Evolutionary conservation across 257 asterid species (phyloP), one percentile per base, ranked within the genome.

Genomic region (Nicotiana noctiflora): DNA sequence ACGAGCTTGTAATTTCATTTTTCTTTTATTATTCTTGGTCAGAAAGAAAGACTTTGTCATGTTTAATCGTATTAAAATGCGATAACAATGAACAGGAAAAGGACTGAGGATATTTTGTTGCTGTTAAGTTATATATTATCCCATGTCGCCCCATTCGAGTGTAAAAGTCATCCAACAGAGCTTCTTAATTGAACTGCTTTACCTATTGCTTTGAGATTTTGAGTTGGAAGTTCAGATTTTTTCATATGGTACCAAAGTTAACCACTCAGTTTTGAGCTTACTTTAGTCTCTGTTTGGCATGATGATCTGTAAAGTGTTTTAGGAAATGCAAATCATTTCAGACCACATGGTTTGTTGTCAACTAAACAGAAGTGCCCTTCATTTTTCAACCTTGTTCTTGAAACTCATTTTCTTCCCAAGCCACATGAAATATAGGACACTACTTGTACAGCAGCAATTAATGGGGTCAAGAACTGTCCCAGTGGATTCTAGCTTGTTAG

Each of bases 261-360:
- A 57, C 64, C 29, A 19, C 29, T 59, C 29, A 19, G 29, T 59
- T 59, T 9, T 57, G 63, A 6, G 63, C 63, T n/a, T n/a, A n/a
- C n/a, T n/a, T n/a, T n/a, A n/a, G n/a, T n/a, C 6, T 51, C 18
- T 52, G 57, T 52, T 15, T 52, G 57, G 6, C 61, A 55, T 55
- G 61, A 55, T 55, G 9, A 78, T 82, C 52, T 67, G 46, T 55
- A 49, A 25, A 52, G 57, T 34, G 40, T 77, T 44, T 14, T 18
- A 55, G 21, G 5, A n/a, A 63, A 14, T 27, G 17, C 80, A 65
- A 81, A 67, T 77, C 62, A 10, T 31, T 18, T 14, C 59, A 4
- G 5, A 23, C 80, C 84, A 84, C 82, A 51, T 84, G 84, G 65
- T 31, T 44, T 52, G 37, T 44, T 81, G 32, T 27, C 31, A 72